Conservation (phyloP, 1,284 basidiomycete genomes). For the Gymnopus androsaceus region DNA sequence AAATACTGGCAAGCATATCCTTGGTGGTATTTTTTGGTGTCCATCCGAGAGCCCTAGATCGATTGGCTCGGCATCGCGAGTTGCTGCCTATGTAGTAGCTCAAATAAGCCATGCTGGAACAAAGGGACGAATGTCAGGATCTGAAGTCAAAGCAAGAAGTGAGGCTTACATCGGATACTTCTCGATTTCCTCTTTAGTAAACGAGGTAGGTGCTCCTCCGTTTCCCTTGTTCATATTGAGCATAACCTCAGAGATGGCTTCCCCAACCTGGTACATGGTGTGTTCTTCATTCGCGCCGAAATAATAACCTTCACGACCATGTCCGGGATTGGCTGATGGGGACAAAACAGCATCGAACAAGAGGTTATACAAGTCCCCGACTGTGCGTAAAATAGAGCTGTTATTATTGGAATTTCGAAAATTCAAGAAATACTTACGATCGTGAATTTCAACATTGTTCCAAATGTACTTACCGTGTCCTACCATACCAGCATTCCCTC, state of each 20-base stretch:
- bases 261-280: slow-evolving; percentile 18
- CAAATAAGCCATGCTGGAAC: too few species aligned
- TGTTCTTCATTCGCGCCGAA: slow-evolving; percentile 30
- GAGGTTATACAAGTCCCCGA: slow-evolving; percentile 40
- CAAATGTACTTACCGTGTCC: slow-evolving; percentile 49
- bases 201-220: slow-evolving; percentile 32
- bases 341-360: slow-evolving; percentile 41
- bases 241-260: slow-evolving; percentile 37
- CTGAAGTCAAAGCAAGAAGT: background rate
- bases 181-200: slow-evolving; percentile 35
- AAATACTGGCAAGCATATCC: slow-evolving; percentile 33
- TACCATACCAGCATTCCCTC: slow-evolving; percentile 45
- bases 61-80: slow-evolving; percentile 41
- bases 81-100: slow-evolving; percentile 45
- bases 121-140: too few species aligned
- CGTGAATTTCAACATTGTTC: slow-evolving; percentile 47
- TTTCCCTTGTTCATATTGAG: slow-evolving; percentile 29
- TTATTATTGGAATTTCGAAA: slow-evolving; percentile 1
- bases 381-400: slow-evolving; percentile 25
- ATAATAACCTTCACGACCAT: slow-evolving; percentile 32
- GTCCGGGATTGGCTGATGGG: slow-evolving; percentile 18
- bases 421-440: slow-evolving; percentile 33
- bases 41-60: slow-evolving; percentile 44
- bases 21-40: slow-evolving; percentile 28
- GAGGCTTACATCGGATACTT: slow-evolving; percentile 26